A percentile compares a stretch with the other conserved stretches of the same genome.
Evolutionary conservation across 2,329 filamentous ascomycete species (phyloP).

Genomic region (Elsinoe arachidis): DNA sequence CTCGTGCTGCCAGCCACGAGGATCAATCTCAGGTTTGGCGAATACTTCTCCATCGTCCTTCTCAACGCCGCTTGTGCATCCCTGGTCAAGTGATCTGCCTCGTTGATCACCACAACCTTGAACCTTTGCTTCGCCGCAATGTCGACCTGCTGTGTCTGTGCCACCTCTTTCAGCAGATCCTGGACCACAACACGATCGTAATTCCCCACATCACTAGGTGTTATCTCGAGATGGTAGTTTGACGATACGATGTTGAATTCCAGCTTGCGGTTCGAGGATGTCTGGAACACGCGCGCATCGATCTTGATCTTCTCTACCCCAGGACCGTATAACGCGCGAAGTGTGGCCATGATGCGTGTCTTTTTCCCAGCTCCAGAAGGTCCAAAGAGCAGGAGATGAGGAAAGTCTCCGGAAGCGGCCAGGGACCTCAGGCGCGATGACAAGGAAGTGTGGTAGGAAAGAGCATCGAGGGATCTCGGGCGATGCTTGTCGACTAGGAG

Average conservation of each 20-base stretch:
- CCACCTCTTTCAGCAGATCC: constrained; percentile 92
- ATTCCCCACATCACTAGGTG: constrained; percentile 89
- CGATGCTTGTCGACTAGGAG: constrained; percentile 58
- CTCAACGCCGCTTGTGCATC: constrained; percentile 93
- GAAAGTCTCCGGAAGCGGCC: constrained; percentile 93
- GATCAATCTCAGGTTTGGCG: constrained; percentile 84
- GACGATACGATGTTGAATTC: constrained; percentile 99
- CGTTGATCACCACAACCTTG: constrained; percentile 98
- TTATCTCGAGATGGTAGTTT: constrained; percentile 97
- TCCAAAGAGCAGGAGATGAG: constrained; percentile 92
- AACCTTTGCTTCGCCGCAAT: constrained; percentile 81
- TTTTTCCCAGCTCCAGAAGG: constrained; percentile 97
- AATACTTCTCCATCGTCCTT: constrained; percentile 99
- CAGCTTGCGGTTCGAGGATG: constrained; percentile 85
- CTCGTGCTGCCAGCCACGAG: constrained; percentile 91
- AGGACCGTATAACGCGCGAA: constrained; percentile 90
- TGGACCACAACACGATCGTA: constrained; percentile 95
- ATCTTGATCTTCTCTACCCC: constrained; percentile 99
- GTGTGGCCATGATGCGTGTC: constrained; percentile 86
- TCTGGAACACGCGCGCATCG: constrained; percentile 93
- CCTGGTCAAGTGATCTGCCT: constrained; percentile 86
- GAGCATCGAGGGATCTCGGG: constrained; percentile 63
- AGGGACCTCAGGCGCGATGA: constrained; percentile 79
- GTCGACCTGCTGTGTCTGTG: constrained; percentile 98
- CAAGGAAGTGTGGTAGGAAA: constrained; percentile 83